Evolutionary conservation across 2,329 filamentous ascomycete genomes (phyloP).

Genomic region (Kalaharituber pfeilii): DNA sequence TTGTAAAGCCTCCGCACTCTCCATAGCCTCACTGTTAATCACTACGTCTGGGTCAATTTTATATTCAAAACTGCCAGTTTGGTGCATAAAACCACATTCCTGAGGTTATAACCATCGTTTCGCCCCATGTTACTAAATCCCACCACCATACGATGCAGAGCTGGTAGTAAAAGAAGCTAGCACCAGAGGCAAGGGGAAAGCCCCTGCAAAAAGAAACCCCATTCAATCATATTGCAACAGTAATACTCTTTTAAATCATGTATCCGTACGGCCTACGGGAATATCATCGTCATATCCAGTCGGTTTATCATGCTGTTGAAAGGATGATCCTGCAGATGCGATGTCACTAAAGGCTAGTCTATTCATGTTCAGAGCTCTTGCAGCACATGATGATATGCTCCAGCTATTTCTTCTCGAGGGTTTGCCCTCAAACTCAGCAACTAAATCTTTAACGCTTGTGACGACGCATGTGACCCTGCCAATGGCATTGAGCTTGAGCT

Average conservation of each 20-base stretch:
- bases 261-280: conserved; percentile 50
- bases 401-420: conserved; percentile 44
- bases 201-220: no score
- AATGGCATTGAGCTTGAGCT: conserved; percentile 24
- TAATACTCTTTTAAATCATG: conserved; percentile 48
- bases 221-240: no score
- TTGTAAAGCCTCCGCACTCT: conserved; percentile 31
- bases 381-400: conserved; percentile 78
- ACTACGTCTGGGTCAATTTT: conserved; percentile 29
- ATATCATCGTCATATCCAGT: background rate
- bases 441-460: conserved; percentile 30
- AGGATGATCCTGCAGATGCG: conserved; percentile 53
- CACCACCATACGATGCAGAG: conserved; percentile 18
- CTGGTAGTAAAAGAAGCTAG: no score
- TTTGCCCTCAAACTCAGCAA: conserved; percentile 43
- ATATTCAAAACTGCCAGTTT: conserved; percentile 52
- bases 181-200: no score
- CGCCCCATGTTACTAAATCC: conserved; percentile 33
- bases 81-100: conserved; percentile 53
- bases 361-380: conserved; percentile 68
- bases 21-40: no score
- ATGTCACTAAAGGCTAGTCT: conserved; percentile 51
- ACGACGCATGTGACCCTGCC: conserved; percentile 30
- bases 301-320: conserved; percentile 25
- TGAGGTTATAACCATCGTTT: conserved; percentile 53